These are phyloP conservation scores for Umbilicaria muhlenbergii DNA, from an alignment of 495 filamentous ascomycete species.

Conservation along the genomic window DNA sequence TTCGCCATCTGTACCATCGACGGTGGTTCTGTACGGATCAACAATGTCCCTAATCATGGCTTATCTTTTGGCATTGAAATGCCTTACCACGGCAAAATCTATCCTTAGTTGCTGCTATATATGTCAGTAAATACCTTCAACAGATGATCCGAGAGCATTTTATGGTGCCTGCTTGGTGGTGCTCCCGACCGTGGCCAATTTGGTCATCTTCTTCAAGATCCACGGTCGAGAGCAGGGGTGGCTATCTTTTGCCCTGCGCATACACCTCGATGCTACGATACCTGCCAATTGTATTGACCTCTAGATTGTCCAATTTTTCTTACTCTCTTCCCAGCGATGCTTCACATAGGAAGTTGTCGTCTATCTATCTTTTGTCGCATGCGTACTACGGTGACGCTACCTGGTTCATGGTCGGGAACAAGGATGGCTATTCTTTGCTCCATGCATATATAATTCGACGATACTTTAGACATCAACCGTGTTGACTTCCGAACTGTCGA, in stretches of 20 bases:
- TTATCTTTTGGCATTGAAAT: too few species aligned
- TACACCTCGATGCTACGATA: neutral
- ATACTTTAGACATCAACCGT: neutral
- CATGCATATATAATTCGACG: neutral
- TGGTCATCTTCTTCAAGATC: slow-evolving; percentile 11
- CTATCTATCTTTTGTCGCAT: neutral
- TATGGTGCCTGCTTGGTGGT: neutral
- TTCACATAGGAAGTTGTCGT: neutral
- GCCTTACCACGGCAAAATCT: too few species aligned
- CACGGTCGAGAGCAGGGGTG: slow-evolving; percentile 3
- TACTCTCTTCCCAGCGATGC: too few species aligned
- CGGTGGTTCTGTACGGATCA: slow-evolving; percentile 5
- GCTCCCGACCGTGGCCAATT: slow-evolving; percentile 19
- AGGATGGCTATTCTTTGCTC: neutral
- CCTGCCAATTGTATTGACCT: neutral
- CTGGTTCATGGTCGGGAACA: slow-evolving; percentile 13
- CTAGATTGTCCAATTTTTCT: neutral
- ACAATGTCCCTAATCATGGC: too few species aligned
- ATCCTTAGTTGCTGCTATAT: too few species aligned
- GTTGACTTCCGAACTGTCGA: neutral
- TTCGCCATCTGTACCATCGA: slow-evolving; percentile 21
- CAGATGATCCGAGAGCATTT: too few species aligned
- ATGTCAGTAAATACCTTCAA: too few species aligned
- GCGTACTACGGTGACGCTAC: too few species aligned
- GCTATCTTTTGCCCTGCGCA: neutral